Evolutionary conservation across 78 protist species (phyloP), one percentile per base, ranked within the genome.

Genomic region (Dictyostelium citrinum): DNA sequence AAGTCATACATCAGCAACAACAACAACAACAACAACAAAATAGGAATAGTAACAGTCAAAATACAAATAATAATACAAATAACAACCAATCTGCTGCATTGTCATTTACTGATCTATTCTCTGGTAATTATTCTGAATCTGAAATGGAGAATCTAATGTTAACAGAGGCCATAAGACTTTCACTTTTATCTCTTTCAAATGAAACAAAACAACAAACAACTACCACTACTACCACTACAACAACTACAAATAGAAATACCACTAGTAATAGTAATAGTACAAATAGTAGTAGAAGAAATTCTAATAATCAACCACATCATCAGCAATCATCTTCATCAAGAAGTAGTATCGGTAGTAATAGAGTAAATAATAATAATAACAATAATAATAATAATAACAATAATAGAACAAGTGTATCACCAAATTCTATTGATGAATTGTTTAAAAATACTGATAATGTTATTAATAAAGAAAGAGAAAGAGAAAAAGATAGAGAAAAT

Each of bases 81-180:
- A 74, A 20, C 58, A 35, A 29, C 0, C 83, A 71, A 55, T 7
- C 29, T 9, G 84, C 81, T 24, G 33, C 79, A 35, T 14, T 45
- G 11, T 58, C 83, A 9, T 88, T 78, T 35, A 20, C 49, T 16
- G 85, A 88, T 78, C 45, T 88, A 24, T 49, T 88, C 24, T 39
- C 81, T 60, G 93, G 93, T 43, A 24, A 37, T 17, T 88, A 78
- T n/a, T 67, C 81, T 20, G 85, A 58, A 7, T n/a, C 64, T 14
- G 93, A 88, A 29, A 49, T 88, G 55, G 93, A 88, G 33, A 76
- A 88, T 24, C 61, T 88, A 33, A 88, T 88, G 93, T 31, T 88
- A 20, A 4, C 81, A 2, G 93, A 88, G 16, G 93, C 93, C 0
- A 88, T 88, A 27, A 88, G 93, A 88, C 61, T 78, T 31, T 88